These are phyloP conservation scores for Senna siamea DNA, from an alignment of 306 rosid genomes.

Conservation along the genomic window DNA sequence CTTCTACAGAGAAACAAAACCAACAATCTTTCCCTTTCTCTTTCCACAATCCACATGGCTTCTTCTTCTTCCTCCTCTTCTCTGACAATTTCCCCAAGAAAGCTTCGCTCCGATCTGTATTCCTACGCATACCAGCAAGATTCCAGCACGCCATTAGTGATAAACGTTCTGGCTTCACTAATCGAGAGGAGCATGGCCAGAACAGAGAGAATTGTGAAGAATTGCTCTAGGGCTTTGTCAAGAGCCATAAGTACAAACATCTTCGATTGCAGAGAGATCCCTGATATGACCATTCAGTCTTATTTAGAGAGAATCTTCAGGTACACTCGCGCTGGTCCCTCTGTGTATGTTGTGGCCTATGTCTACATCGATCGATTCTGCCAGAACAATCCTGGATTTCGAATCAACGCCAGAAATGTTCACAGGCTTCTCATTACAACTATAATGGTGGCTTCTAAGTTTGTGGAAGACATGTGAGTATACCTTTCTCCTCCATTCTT, in stretches of 20 bases:
- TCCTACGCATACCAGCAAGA: slow-evolving; percentile 65
- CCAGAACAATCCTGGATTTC: slow-evolving; percentile 67
- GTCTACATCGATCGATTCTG: slow-evolving; percentile 93
- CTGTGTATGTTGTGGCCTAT: slow-evolving; percentile 83
- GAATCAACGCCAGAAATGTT: slow-evolving; percentile 76
- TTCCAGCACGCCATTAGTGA: slow-evolving; percentile 66
- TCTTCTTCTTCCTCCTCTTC: slow-evolving; percentile 43
- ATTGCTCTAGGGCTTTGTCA: no score
- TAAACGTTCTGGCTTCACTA: slow-evolving; percentile 79
- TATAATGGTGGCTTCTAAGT: slow-evolving; percentile 90
- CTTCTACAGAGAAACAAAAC: no score
- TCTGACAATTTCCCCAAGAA: slow-evolving; percentile 75
- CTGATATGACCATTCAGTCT: slow-evolving; percentile 78
- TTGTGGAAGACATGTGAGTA: slow-evolving; percentile 90
- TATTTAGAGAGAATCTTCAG: slow-evolving; percentile 85
- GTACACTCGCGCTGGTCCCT: slow-evolving; percentile 80
- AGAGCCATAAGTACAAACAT: no score
- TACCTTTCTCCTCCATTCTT: neutral
- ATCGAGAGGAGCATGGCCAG: slow-evolving; percentile 89
- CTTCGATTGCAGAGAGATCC: slow-evolving; percentile 78
- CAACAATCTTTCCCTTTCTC: slow-evolving; percentile 10
- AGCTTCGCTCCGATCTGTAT: slow-evolving; percentile 80
- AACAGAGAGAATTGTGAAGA: slow-evolving; percentile 70
- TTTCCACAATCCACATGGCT: slow-evolving; percentile 25
- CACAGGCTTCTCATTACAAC: slow-evolving; percentile 91